Percentiles rank a stretch among this genome's conserved stretches.
Evolutionary conservation across 768 basidiomycete species (phyloP).

Genomic region (Boletus insuetus): DNA sequence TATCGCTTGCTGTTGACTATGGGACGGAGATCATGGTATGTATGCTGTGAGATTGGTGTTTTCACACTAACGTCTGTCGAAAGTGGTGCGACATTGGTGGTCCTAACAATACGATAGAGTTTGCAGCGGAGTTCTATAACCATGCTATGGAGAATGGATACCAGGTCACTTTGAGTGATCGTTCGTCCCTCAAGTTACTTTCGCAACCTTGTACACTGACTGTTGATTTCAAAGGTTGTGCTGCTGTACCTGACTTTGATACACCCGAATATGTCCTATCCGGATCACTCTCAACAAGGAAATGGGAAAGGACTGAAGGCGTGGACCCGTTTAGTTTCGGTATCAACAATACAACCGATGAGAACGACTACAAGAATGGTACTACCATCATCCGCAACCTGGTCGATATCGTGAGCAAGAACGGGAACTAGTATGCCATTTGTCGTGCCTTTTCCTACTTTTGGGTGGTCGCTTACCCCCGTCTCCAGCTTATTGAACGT

Average conservation of each 20-base stretch:
- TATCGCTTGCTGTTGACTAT: conserved; percentile 44
- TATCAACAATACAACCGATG: conserved; percentile 41
- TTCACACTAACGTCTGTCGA: conserved; percentile 6
- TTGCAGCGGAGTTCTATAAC: conserved; percentile 47
- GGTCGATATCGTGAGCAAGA: conserved; percentile 59
- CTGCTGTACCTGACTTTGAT: conserved; percentile 49
- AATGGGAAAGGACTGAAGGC: conserved; percentile 60
- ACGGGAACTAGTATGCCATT: conserved; percentile 53
- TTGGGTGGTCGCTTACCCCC: neutral
- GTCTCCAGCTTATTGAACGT: conserved; percentile 45
- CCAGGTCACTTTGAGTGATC: conserved; percentile 48
- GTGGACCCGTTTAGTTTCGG: conserved; percentile 56
- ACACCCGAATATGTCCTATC: conserved; percentile 55
- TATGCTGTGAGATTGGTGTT: neutral
- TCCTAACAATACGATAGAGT: conserved; percentile 43
- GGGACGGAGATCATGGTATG: conserved; percentile 55
- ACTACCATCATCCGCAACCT: conserved; percentile 48
- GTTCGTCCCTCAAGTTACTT: conserved; percentile 19
- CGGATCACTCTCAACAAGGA: conserved; percentile 42
- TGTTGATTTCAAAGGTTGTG: conserved; percentile 37
- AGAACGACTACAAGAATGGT: conserved; percentile 46
- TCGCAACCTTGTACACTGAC: neutral
- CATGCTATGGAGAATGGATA: conserved; percentile 39
- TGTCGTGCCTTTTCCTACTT: neutral
- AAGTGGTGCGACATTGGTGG: conserved; percentile 61